phyloP scores from a whole-genome alignment of 73 alveolate species.

The Durusdinium trenchii region DNA sequence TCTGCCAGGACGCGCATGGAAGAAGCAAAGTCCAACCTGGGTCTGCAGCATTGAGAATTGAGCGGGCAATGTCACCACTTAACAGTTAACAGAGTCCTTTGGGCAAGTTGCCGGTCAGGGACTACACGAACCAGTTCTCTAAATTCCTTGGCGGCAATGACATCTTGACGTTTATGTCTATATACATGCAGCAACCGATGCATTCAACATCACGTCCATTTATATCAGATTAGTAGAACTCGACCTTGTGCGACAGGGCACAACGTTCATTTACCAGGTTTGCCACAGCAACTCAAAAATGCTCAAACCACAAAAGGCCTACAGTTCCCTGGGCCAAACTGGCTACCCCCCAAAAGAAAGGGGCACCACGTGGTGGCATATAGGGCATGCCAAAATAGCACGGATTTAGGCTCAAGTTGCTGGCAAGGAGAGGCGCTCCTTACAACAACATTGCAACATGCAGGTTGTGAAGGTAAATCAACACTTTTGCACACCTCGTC shows the following conservation, averaged over 20 bases:
- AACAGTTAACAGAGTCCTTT: neutral
- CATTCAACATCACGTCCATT: neutral
- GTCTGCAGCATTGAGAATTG: neutral
- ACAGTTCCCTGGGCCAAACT: no score
- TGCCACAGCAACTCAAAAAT: no score
- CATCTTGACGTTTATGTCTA: neutral
- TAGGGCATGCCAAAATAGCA: no score
- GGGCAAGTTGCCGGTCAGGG: neutral
- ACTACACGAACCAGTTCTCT: conserved; percentile 36
- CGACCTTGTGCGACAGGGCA: no score
- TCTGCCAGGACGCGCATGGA: conserved; percentile 6
- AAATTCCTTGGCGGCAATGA: conserved; percentile 29
- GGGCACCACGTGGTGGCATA: no score
- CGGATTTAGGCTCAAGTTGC: conserved; percentile 6
- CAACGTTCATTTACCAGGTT: no score
- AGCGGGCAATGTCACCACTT: neutral
- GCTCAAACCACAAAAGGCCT: no score
- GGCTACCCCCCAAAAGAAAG: no score
- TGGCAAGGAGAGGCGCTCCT: conserved; percentile 59
- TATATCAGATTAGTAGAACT: no score
- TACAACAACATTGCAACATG: neutral
- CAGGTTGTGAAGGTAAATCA: neutral
- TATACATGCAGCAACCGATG: neutral
- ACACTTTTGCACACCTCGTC: neutral
- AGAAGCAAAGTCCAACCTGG: conserved; percentile 28